Base-by-base conservation (phyloP, 352 stramenopile genomes). In the Phytophthora ramorum region DNA sequence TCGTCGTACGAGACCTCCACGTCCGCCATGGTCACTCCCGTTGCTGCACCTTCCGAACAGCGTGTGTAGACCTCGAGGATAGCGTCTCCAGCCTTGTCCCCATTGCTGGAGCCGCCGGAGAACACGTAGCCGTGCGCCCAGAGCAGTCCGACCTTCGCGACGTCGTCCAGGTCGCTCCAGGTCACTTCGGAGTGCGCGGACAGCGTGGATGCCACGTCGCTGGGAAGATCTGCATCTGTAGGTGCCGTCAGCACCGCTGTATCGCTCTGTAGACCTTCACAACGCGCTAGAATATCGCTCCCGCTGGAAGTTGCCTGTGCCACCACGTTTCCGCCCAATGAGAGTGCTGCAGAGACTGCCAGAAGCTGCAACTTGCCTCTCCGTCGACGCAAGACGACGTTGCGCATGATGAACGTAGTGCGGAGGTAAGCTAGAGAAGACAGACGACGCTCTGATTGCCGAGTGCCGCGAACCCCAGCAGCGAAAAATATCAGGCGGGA, bases 51-150 rank as follows among this genome's bases (percentile, higher is more conserved):
- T 34, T 43, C 34, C 14, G 35, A 38, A 24, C 79, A 86, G 1
- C 52, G 53, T 44, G 75, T 86, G 58, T 79, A 86, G 24, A 89
- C 79, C 48, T 79, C 46, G 19, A 77, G 5, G 2, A 81, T 24
- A 32, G 51, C 14, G 1, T 66, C 43, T 43, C 44, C 60, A 38
- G 58, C 50, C n/a, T 59, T 59, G 28, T 58, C 19, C 4, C 26
- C 52, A 16, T 57, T 72, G 70, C 53, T 70, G 7, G 51, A 66
- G 26, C 52, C 70, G 26, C 72, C 70, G 8, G 62, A 57, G 19
- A 81, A 65, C 17, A 83, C 76, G 69, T 83, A 86, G 2, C 76
- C 79, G 24, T 89, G 63, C 17, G 57, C 62, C 75, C 75, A 89
- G 4, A 89, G 63, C 19, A 89, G 28, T 13, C 69, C 77, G 5